Conservation (phyloP, 2,329 filamentous ascomycete genomes). For the Samsoniella hepiali region DNA sequence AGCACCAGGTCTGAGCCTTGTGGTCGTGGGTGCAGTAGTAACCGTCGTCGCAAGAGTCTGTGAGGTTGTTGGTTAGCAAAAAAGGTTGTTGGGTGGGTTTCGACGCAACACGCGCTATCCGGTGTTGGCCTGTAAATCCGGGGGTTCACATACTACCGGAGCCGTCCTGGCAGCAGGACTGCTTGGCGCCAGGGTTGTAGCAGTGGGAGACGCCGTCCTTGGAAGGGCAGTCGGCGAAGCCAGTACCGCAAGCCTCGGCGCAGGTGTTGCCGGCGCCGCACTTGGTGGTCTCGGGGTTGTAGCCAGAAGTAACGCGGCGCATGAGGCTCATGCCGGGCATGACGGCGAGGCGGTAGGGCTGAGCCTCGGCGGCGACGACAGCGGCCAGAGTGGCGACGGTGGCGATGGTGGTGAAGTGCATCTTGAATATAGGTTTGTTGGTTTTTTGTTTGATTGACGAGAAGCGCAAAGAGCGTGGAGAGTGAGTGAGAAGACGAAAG, state of each 20-base stretch:
- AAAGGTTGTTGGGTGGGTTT: not conserved
- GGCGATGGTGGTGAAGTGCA: constrained; percentile 35
- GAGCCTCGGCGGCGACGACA: constrained; percentile 29
- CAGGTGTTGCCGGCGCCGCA: constrained; percentile 52
- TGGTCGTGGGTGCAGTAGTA: constrained; percentile 61
- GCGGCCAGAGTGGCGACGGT: constrained; percentile 35
- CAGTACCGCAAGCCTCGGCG: constrained; percentile 52
- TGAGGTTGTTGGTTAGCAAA: not conserved
- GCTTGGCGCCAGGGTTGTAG: constrained; percentile 49
- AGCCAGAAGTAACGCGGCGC: constrained; percentile 45
- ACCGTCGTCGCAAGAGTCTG: constrained; percentile 58
- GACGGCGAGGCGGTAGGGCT: constrained; percentile 38
- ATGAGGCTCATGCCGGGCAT: constrained; percentile 41
- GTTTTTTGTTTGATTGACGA: constrained; percentile 10
- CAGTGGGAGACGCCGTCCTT: constrained; percentile 53
- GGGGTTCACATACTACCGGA: constrained; percentile 51
- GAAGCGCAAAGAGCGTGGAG: constrained; percentile 9
- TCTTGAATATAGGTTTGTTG: constrained; percentile 25
- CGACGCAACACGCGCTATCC: not conserved
- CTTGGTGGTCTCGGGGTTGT: constrained; percentile 45
- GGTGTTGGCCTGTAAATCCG: not conserved
- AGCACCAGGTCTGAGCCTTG: constrained; percentile 55
- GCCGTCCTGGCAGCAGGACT: constrained; percentile 56
- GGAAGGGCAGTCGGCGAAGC: constrained; percentile 48
- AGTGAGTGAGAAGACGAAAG: not conserved